These are phyloP conservation scores for Trichoderma polysporum DNA, from an alignment of 2,329 filamentous ascomycete species.

Conservation along the genomic window DNA sequence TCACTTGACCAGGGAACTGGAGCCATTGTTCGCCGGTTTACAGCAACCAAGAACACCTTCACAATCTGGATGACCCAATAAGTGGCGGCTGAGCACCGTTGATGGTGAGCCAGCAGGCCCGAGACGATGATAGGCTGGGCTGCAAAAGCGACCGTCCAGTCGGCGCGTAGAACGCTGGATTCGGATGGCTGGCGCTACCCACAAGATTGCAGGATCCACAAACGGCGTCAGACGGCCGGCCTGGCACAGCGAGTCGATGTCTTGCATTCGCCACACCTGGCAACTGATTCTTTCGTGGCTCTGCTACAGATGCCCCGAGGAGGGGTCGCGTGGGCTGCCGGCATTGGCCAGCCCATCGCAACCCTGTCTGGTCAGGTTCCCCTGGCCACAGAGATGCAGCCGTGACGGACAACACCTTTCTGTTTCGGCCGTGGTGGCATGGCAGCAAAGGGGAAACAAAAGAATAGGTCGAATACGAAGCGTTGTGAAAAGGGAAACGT, in stretches of 20 bases:
- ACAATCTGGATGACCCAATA: conserved; percentile 20
- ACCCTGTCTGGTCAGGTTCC: neutral
- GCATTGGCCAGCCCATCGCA: conserved; percentile 33
- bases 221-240: conserved; percentile 39
- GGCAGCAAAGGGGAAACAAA: neutral
- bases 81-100: conserved; percentile 25
- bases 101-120: conserved; percentile 26
- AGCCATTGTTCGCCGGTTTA: conserved; percentile 23
- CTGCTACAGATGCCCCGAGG: conserved; percentile 32
- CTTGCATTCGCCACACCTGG: conserved; percentile 32
- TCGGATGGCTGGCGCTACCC: conserved; percentile 40
- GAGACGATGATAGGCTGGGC: conserved; percentile 35
- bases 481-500: neutral
- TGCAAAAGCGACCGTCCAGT: conserved; percentile 33
- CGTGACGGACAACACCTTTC: neutral
- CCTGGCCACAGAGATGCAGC: neutral
- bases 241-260: conserved; percentile 45
- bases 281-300: conserved; percentile 18
- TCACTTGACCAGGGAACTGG: conserved; percentile 23
- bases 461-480: neutral
- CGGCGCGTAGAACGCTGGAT: conserved; percentile 37
- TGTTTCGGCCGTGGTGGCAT: neutral
- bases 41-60: conserved; percentile 15
- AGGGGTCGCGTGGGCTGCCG: conserved; percentile 33
- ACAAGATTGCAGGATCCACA: conserved; percentile 38